Evolutionary conservation across 2,329 filamentous ascomycete species (phyloP).

Genomic region (Penicillium rolfsii): DNA sequence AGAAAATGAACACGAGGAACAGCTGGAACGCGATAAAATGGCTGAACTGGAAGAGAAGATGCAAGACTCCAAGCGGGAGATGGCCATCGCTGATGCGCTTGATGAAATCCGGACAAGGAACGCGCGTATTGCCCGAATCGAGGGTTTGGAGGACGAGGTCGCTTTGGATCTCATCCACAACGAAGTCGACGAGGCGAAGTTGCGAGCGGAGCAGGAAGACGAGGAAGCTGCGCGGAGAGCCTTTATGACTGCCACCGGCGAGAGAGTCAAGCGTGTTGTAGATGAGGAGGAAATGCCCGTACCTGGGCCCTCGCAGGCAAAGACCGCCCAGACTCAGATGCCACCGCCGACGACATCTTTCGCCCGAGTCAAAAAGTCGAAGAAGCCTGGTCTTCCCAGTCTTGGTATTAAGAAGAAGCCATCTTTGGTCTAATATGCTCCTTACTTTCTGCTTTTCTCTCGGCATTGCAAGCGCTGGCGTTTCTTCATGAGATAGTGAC

Average conservation of each 20-base stretch:
- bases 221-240: conserved; percentile 78
- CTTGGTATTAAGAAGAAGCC: conserved; percentile 88
- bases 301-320: conserved; percentile 40
- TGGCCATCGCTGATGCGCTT: conserved; percentile 93
- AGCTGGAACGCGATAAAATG: conserved; percentile 87
- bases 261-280: conserved; percentile 57
- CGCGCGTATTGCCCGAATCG: conserved; percentile 78
- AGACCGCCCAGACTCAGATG: conserved; percentile 23
- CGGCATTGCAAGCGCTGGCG: conserved; percentile 20
- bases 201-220: conserved; percentile 76
- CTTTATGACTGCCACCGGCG: conserved; percentile 67
- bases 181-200: conserved; percentile 60
- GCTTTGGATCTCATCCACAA: conserved; percentile 60
- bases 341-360: conserved; percentile 66
- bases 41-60: conserved; percentile 93
- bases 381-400: conserved; percentile 75
- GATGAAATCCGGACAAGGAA: conserved; percentile 94
- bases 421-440: conserved; percentile 45
- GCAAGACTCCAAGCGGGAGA: conserved; percentile 87
- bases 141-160: conserved; percentile 65
- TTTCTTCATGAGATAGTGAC: conserved; percentile 13
- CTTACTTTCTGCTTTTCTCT: neutral
- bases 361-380: conserved; percentile 78
- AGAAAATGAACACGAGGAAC: conserved; percentile 64
- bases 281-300: conserved; percentile 48